Evolutionary conservation across 768 basidiomycete genomes (phyloP), one percentile per base, ranked within the genome.

Genomic region (Boletus fagicola): DNA sequence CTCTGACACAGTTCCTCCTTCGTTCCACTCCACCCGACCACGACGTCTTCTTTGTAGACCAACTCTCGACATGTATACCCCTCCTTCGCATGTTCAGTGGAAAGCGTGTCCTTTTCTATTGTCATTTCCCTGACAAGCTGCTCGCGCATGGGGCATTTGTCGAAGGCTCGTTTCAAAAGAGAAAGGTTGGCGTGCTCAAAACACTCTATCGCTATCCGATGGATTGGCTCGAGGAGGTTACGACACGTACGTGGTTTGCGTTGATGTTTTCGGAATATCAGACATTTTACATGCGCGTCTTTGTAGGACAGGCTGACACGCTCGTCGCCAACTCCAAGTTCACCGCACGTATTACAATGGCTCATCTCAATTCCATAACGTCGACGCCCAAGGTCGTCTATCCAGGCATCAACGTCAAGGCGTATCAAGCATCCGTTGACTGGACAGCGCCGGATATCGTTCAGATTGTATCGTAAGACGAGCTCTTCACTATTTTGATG

Each of bases 121-220:
- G 94, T 63, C 97, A 98, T 70, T 98, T 99, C 63, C 97, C 96
- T 0, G 96, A 99, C 75, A 96, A 96, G 72, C 78, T 98, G 1
- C 81, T 98, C 28, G 84, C 88, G 7, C 82, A 84, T 59, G 90
- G 90, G 0, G 84, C 73, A 5, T 71, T 81, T 65, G 78, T 85
- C 0, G 84, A 88, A 51, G 86, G 83, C 13, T 72, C 75, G 53
- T 65, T 72, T 43, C 71, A 68, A 39, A 79, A 70, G 65, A 77
- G 68, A 49, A 75, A 74, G 3, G 72, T 74, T 0, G 70, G 82
- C 20, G 35, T 87, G 3, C 63, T 96, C 63, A 93, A 93, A 72
- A 69, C 79, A 36, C 49, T 94, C 6, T 99, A 99, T 72, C 82
- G 96, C 1, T 77, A 81, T 35, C 96, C 96, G 0, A 88, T 98